Evolutionary conservation across 2,329 filamentous ascomycete genomes (phyloP).

Genomic region (Teratosphaeria gauchensis): DNA sequence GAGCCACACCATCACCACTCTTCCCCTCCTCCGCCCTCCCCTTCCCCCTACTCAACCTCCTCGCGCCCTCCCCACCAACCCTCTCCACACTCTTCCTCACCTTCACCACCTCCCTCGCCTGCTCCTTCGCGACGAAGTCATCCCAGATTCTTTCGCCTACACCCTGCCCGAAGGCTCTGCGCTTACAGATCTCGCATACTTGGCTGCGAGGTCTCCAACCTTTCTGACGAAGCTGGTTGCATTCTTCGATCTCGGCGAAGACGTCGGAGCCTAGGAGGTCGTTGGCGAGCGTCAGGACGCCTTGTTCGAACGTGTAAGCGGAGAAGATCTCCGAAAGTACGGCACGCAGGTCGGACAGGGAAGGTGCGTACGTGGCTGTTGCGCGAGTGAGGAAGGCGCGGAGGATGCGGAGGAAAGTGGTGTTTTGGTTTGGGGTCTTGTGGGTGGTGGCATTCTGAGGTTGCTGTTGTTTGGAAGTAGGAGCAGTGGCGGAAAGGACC

Average conservation of each 20-base stretch:
- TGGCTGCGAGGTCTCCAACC: slow-evolving; percentile 86
- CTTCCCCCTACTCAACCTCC: slow-evolving; percentile 43
- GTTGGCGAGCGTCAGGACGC: slow-evolving; percentile 75
- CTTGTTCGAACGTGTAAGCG: slow-evolving; percentile 91
- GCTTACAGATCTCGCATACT: slow-evolving; percentile 76
- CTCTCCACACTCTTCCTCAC: slow-evolving; percentile 31
- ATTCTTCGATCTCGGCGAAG: slow-evolving; percentile 71
- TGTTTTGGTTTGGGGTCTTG: slow-evolving; percentile 32
- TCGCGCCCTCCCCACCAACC: slow-evolving; percentile 25
- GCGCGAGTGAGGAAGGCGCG: slow-evolving; percentile 80
- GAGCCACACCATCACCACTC: slow-evolving; percentile 26
- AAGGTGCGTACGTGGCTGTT: slow-evolving; percentile 64
- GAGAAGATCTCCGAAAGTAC: slow-evolving; percentile 87
- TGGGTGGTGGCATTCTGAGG: slow-evolving; percentile 23
- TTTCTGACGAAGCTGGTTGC: slow-evolving; percentile 63
- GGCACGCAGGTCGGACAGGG: slow-evolving; percentile 72
- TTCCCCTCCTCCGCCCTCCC: slow-evolving; percentile 32
- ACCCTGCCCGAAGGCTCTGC: slow-evolving; percentile 80
- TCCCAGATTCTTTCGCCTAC: slow-evolving; percentile 68
- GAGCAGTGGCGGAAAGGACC: slow-evolving; percentile 66
- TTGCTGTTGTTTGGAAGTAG: slow-evolving; percentile 14
- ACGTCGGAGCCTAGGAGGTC: slow-evolving; percentile 79
- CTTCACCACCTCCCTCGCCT: slow-evolving; percentile 34
- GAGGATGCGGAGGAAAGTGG: slow-evolving; percentile 77
- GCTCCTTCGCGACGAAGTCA: slow-evolving; percentile 60